Percentiles rank a stretch among this genome's conserved stretches.
phyloP scores from a whole-genome alignment of 192 early-diverging fungal species.

The Backusella mclennaniae region DNA sequence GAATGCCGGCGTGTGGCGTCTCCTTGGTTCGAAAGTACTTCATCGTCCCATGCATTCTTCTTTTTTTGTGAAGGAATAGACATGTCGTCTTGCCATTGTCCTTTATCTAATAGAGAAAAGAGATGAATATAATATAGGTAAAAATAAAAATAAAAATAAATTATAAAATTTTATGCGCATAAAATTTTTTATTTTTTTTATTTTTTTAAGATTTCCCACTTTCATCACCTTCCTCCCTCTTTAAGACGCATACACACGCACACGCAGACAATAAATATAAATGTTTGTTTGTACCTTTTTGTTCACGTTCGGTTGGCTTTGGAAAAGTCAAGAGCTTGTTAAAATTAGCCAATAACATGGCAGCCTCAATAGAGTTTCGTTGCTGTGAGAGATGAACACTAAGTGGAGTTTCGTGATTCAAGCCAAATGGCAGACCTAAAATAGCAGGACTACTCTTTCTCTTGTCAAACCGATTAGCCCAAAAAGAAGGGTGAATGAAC shows the following conservation, averaged over 20 bases:
- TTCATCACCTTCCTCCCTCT: not conserved
- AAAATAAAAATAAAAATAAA: not conserved
- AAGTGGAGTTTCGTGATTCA: constrained; percentile 5
- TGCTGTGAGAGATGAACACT: constrained; percentile 26
- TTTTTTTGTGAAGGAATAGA: constrained; percentile 15
- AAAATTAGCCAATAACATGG: constrained; percentile 35
- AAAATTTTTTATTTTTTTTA: not conserved
- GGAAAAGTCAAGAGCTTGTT: constrained; percentile 14
- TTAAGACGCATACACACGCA: not conserved
- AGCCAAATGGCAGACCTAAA: constrained; percentile 16
- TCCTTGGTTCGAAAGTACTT: constrained; percentile 8
- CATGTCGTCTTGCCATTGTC: constrained; percentile 28
- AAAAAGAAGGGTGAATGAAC: not conserved
- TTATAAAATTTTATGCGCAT: constrained; percentile 11
- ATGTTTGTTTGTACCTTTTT: constrained; percentile 2
- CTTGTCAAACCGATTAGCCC: constrained; percentile 19
- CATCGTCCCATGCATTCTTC: not conserved
- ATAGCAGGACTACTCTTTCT: constrained; percentile 36
- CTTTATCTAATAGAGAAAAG: not conserved
- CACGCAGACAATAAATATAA: not conserved
- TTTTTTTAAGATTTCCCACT: not conserved
- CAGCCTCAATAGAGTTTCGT: constrained; percentile 36
- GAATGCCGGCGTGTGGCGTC: constrained; percentile 28
- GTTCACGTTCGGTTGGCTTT: not conserved
- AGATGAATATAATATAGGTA: not conserved